Percentiles rank a stretch among this genome's conserved stretches.
Evolutionary conservation across 805 yeast genomes (phyloP).

Genomic region (Starmerella cellae): DNA sequence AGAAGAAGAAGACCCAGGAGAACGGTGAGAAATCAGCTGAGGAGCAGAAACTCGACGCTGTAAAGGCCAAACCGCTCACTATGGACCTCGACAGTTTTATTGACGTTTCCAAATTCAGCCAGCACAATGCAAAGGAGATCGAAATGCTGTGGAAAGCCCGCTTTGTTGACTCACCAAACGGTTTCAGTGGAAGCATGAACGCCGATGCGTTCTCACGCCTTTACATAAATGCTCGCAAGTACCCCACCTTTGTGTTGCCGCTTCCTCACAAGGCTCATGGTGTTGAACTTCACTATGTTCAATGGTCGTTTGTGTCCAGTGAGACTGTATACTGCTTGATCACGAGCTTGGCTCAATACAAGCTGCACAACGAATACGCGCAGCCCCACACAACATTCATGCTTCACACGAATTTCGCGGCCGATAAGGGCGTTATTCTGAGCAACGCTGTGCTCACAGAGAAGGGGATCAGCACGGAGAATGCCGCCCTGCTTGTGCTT

Average conservation of each 20-base stretch:
- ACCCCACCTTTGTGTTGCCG: constrained; percentile 83
- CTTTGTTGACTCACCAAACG: constrained; percentile 46
- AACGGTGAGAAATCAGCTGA: too few species aligned
- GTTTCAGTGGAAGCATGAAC: constrained; percentile 54
- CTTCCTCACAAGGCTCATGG: constrained; percentile 45
- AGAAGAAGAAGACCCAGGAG: not conserved
- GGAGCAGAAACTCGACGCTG: not conserved
- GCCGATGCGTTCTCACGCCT: constrained; percentile 48
- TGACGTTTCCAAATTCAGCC: constrained; percentile 50
- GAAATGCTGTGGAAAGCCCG: constrained; percentile 84
- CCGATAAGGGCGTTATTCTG: constrained; percentile 48
- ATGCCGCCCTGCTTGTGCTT: constrained; percentile 53
- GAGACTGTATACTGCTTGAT: constrained; percentile 76
- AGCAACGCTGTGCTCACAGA: constrained; percentile 76
- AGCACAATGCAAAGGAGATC: constrained; percentile 47
- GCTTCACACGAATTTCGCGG: constrained; percentile 66
- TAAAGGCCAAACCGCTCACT: constrained; percentile 23
- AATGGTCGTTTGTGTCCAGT: constrained; percentile 83
- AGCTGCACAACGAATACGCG: constrained; percentile 80
- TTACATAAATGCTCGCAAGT: constrained; percentile 49
- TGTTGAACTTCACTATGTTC: constrained; percentile 75
- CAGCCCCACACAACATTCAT: constrained; percentile 86
- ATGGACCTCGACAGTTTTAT: constrained; percentile 61
- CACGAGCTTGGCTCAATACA: constrained; percentile 83
- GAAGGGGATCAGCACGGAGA: constrained; percentile 49